phyloP scores from a whole-genome alignment of 2,329 filamentous ascomycete species.

The Fusarium pseudoanthophilum region DNA sequence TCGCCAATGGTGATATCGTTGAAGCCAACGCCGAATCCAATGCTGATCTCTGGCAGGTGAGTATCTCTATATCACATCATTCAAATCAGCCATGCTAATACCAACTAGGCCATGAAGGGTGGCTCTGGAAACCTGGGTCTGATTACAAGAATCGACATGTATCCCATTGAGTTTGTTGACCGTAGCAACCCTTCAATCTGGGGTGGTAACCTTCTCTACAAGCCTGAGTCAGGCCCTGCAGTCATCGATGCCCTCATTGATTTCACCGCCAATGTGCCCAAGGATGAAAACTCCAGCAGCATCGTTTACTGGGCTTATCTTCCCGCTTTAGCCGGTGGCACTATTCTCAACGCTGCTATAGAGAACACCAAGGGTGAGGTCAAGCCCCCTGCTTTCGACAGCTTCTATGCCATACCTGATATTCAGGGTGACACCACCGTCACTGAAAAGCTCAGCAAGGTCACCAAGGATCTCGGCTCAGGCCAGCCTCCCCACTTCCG shows the following conservation, averaged over 20 bases:
- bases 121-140: constrained; percentile 60
- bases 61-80: not conserved
- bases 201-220: constrained; percentile 47
- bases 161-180: constrained; percentile 46
- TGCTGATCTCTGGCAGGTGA: constrained; percentile 54
- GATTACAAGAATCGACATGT: constrained; percentile 49
- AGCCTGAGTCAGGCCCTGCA: constrained; percentile 29
- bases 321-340: constrained; percentile 43
- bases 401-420: constrained; percentile 41
- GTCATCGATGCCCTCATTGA: constrained; percentile 48
- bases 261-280: constrained; percentile 46
- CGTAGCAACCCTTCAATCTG: constrained; percentile 44
- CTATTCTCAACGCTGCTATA: constrained; percentile 47
- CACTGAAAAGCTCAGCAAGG: constrained; percentile 44
- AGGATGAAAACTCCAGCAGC: constrained; percentile 48
- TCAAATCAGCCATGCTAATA: not conserved
- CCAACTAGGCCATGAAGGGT: constrained; percentile 55
- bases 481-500: constrained; percentile 46
- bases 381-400: constrained; percentile 46
- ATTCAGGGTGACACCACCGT: constrained; percentile 44
- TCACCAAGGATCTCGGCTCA: constrained; percentile 46
- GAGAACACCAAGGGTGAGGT: constrained; percentile 46
- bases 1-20: constrained; percentile 55
- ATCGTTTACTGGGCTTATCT: constrained; percentile 50
- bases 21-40: constrained; percentile 54